Evolutionary conservation across 371 early-diverging fungal genomes (phyloP), one percentile per base, ranked within the genome.

Genomic region (Coemansia sp.): DNA sequence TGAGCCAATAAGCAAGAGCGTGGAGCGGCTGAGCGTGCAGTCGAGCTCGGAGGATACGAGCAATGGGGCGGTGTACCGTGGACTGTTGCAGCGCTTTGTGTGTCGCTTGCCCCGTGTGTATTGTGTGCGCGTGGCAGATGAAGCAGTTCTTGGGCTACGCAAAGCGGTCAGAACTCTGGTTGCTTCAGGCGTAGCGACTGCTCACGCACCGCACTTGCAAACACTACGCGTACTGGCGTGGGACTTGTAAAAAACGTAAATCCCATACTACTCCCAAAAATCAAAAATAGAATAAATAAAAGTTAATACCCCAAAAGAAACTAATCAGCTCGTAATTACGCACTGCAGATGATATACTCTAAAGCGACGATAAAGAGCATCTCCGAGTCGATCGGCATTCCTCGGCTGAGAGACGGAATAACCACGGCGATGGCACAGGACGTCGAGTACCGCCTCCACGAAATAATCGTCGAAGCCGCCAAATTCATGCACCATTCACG

Each of bases 401-500:
- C 87, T 23, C 89, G 92, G 70, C 86, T 99, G 40, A 95, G 95
- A 77, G 78, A 78, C 37, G 78, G 67, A 16, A 72, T 78, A 5
- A 90, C 97, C 5, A 73, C 85, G 12, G 91, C 94, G 3, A 82
- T 99, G 60, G 88, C 97, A 3, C 94, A 95, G 69, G 99, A 99
- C 82, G 92, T 96, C 25, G 99, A 78, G 64, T 78, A 72, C 80
- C 86, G 99, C 50, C 80, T 99, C 42, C 92, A 98, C 75, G 97
- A 99, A 81, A 86, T 99, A 40, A 91, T 99, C 55, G 93, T 92
- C 89, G 99, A 99, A 80, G 95, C 99, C 4, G 84, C 86, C 55
- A 99, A 99, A 83, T 99, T 99, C 78, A 99, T 99, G 99, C 86
- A 93, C 44, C 98, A 97, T 63, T 90, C 95, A 8, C 91, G 94